Evolutionary conservation across 108 stramenopile genomes (phyloP).

Genomic region (Schizochytrium sp.): DNA sequence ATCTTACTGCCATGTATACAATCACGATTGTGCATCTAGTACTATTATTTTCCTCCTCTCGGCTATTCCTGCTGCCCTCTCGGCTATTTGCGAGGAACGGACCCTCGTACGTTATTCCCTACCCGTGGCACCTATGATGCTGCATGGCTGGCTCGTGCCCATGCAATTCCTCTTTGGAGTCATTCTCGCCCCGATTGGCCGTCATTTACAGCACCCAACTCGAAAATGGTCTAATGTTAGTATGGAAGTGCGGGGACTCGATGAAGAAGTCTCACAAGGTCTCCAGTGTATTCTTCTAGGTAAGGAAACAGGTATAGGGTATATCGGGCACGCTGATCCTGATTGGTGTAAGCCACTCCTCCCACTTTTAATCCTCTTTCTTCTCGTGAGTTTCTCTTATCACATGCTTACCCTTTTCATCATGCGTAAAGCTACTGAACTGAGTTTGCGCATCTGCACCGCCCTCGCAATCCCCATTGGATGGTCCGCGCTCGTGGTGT

Average conservation of each 20-base stretch:
- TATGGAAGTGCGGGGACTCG: not conserved
- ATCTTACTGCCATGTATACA: constrained; percentile 41
- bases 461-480: constrained; percentile 51
- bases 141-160: constrained; percentile 58
- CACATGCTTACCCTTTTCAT: constrained; percentile 94
- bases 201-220: constrained; percentile 36
- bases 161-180: constrained; percentile 57
- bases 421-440: constrained; percentile 63
- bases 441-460: constrained; percentile 34
- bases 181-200: constrained; percentile 31
- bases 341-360: constrained; percentile 66
- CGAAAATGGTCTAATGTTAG: constrained; percentile 41
- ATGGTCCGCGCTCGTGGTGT: constrained; percentile 29
- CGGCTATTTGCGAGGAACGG: constrained; percentile 31
- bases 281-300: constrained; percentile 57
- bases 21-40: constrained; percentile 14
- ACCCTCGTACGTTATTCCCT: constrained; percentile 44
- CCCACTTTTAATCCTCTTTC: constrained; percentile 78
- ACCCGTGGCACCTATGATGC: constrained; percentile 52
- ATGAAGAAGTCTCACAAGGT: constrained; percentile 44
- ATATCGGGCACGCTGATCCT: not conserved
- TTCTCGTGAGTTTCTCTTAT: constrained; percentile 90
- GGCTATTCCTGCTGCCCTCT: constrained; percentile 38
- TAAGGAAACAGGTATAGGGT: constrained; percentile 23
- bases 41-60: constrained; percentile 30